Evolutionary conservation across 148 eudicot species (phyloP).

Genomic region (Limonium bicolor): DNA sequence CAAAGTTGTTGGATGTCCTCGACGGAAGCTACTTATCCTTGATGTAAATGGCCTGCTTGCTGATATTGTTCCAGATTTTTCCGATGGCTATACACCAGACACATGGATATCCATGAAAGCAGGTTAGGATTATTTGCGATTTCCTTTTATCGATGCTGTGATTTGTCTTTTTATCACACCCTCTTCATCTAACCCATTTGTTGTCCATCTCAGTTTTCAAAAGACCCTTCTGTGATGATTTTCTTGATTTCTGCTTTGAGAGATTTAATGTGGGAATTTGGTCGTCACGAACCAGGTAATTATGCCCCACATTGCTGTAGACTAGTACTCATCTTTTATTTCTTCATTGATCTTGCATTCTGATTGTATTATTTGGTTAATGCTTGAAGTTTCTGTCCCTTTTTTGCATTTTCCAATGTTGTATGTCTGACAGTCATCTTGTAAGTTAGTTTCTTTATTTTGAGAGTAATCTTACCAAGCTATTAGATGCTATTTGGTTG

Average conservation of each 20-base stretch:
- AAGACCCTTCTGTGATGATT: constrained; percentile 66
- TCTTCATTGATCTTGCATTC: neutral
- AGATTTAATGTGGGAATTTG: constrained; percentile 76
- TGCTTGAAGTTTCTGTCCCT: neutral
- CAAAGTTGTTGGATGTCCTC: constrained; percentile 8
- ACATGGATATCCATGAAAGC: constrained; percentile 53
- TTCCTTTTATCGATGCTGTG: neutral
- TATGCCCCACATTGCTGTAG: neutral
- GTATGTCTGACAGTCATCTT: neutral
- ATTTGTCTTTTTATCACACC: neutral
- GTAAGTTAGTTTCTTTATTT: neutral
- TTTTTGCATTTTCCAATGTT: neutral
- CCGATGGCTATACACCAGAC: constrained; percentile 48
- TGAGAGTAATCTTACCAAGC: no score
- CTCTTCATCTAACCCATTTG: neutral
- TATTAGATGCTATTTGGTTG: no score
- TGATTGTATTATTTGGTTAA: neutral
- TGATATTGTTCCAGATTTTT: constrained; percentile 51
- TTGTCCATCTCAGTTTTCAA: constrained; percentile 46
- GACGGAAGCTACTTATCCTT: constrained; percentile 77
- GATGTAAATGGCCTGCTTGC: constrained; percentile 90
- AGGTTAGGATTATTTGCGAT: constrained; percentile 22
- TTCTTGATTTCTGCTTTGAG: constrained; percentile 78
- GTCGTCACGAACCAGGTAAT: constrained; percentile 86
- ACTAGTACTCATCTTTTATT: neutral